Conservation (phyloP, 192 early-diverging fungal species). For the Mortierella claussenii region DNA sequence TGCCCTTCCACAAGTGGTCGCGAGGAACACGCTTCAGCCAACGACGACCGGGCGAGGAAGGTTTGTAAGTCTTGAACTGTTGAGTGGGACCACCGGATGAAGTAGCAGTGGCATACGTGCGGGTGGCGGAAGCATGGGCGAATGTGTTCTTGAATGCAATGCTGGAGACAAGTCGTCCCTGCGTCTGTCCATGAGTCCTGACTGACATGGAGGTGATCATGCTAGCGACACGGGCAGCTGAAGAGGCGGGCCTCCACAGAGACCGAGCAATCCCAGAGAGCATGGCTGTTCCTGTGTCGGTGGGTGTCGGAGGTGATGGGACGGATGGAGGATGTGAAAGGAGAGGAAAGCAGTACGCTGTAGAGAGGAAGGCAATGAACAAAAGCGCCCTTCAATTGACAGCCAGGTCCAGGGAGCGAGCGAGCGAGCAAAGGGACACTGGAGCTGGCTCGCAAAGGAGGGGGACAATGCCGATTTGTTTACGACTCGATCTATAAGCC, state of each 20-base stretch:
- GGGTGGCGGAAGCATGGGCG: background rate
- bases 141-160: conserved; percentile 10
- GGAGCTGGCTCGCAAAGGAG: no score
- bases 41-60: conserved; percentile 85
- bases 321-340: no score
- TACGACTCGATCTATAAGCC: no score
- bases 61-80: conserved; percentile 95
- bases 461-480: no score
- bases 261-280: conserved; percentile 42
- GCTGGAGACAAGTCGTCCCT: no score
- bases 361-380: no score
- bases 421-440: no score
- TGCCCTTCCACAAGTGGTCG: conserved; percentile 90
- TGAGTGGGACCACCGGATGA: conserved; percentile 27
- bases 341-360: no score
- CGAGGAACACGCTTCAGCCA: conserved; percentile 86
- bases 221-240: conserved; percentile 14
- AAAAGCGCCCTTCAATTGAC: no score
- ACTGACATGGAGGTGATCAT: conserved; percentile 19
- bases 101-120: conserved; percentile 31
- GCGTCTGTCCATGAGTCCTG: conserved; percentile 11
- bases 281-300: no score
- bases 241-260: conserved; percentile 27
- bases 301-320: no score
- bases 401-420: no score